These are phyloP conservation scores for Chamaenerion angustifolium DNA, from an alignment of 345 rosid genomes.

Conservation along the genomic window DNA sequence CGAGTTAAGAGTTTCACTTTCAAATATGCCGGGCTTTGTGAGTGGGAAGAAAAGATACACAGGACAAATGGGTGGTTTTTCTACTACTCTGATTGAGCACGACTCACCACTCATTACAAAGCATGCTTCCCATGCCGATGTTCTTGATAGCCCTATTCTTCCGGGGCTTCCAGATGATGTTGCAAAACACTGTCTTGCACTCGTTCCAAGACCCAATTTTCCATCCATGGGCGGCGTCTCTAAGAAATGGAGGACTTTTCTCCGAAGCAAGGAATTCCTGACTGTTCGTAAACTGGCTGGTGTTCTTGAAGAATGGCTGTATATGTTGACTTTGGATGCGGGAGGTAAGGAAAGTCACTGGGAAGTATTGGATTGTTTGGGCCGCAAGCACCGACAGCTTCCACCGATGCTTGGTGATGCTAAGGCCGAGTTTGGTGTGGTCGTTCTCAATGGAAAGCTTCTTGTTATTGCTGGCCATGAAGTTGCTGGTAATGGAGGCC, in stretches of 20 bases:
- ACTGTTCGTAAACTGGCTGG: conserved; percentile 60
- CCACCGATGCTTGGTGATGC: conserved; percentile 80
- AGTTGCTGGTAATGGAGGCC: conserved; percentile 31
- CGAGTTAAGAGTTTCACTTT: neutral
- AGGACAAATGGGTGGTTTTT: conserved; percentile 25
- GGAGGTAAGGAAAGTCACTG: conserved; percentile 70
- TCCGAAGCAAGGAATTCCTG: conserved; percentile 75
- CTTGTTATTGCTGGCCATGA: conserved; percentile 75
- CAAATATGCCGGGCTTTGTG: conserved; percentile 32
- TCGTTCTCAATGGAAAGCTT: conserved; percentile 67
- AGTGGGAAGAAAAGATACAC: conserved; percentile 39
- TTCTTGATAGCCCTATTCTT: conserved; percentile 35
- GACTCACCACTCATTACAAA: conserved; percentile 17
- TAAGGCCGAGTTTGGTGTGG: conserved; percentile 66
- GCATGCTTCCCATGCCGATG: conserved; percentile 14
- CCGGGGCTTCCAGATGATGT: conserved; percentile 93
- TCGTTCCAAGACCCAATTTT: conserved; percentile 66
- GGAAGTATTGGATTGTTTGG: conserved; percentile 70
- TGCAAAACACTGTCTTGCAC: conserved; percentile 66
- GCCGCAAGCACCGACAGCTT: conserved; percentile 44
- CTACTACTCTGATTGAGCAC: conserved; percentile 10
- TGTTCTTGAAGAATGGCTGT: conserved; percentile 83
- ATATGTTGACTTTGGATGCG: conserved; percentile 52
- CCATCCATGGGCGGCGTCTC: conserved; percentile 80
- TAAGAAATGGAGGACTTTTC: conserved; percentile 79